Evolutionary conservation across 1,284 basidiomycete species (phyloP).

Genomic region (Cronartium quercuum): DNA sequence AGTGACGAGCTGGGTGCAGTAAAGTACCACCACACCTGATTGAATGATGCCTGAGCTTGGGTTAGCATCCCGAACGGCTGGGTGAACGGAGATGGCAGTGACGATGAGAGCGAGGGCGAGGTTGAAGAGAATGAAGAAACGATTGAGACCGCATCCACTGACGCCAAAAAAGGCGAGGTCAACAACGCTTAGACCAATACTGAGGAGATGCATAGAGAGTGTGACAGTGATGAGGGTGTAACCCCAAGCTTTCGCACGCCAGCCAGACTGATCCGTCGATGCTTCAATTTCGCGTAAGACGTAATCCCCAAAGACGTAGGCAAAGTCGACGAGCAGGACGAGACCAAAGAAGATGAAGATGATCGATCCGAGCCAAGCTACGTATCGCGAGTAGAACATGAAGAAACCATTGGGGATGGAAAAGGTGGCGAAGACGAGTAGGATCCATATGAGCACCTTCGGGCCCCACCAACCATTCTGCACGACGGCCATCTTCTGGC

Average conservation of each 20-base stretch:
- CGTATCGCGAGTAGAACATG: slow-evolving; percentile 62
- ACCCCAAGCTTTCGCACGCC: slow-evolving; percentile 78
- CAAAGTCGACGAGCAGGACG: slow-evolving; percentile 95
- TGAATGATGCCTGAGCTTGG: slow-evolving; percentile 92
- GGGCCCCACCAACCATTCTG: slow-evolving; percentile 99
- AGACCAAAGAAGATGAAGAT: slow-evolving; percentile 91
- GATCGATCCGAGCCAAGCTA: slow-evolving; percentile 75
- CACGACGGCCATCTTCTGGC: slow-evolving; percentile 81
- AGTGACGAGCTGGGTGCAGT: slow-evolving; percentile 92
- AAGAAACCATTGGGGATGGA: slow-evolving; percentile 91
- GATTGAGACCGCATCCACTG: slow-evolving; percentile 78
- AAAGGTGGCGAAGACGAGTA: slow-evolving; percentile 73
- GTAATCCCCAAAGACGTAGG: slow-evolving; percentile 70
- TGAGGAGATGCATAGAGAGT: slow-evolving; percentile 72
- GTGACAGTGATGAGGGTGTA: slow-evolving; percentile 94
- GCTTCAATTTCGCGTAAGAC: slow-evolving; percentile 92
- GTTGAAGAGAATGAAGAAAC: slow-evolving; percentile 93
- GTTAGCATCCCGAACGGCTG: slow-evolving; percentile 83
- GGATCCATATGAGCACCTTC: slow-evolving; percentile 78
- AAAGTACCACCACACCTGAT: slow-evolving; percentile 89
- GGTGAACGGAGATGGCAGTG: slow-evolving; percentile 76
- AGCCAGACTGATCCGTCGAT: slow-evolving; percentile 67
- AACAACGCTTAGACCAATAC: slow-evolving; percentile 75
- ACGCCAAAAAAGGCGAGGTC: slow-evolving; percentile 89
- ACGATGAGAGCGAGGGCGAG: slow-evolving; percentile 71